These are phyloP conservation scores for Salix dunnii DNA, from an alignment of 345 rosid species.

Conservation along the genomic window DNA sequence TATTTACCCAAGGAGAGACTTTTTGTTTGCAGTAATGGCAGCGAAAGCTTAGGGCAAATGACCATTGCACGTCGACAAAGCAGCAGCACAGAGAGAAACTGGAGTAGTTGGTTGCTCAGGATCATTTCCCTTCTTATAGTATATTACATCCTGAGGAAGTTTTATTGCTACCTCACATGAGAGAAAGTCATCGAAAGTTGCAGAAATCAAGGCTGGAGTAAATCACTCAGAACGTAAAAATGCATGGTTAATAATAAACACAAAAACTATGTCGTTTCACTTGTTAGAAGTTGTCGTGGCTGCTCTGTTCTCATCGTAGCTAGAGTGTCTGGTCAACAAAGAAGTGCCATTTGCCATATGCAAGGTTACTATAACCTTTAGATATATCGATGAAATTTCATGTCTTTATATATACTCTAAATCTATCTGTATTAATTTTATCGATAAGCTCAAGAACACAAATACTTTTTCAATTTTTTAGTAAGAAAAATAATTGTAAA, in stretches of 20 bases:
- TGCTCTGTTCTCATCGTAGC: too few species aligned
- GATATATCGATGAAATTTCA: too few species aligned
- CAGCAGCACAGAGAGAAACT: neutral
- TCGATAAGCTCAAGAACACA: too few species aligned
- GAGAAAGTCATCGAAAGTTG: neutral
- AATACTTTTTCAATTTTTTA: too few species aligned
- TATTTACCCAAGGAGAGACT: neutral
- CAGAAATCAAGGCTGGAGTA: neutral
- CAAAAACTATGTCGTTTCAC: neutral
- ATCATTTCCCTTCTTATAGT: constrained; percentile 24
- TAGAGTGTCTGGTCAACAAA: too few species aligned
- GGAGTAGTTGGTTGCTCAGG: constrained; percentile 22
- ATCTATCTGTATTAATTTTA: too few species aligned
- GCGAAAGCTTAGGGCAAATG: neutral
- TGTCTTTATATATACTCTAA: too few species aligned
- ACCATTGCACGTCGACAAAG: neutral
- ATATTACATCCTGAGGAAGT: constrained; percentile 28
- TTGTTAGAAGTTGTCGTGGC: too few species aligned
- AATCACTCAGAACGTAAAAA: too few species aligned
- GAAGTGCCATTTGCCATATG: too few species aligned
- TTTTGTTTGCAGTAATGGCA: constrained; percentile 20
- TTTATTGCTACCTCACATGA: constrained; percentile 17
- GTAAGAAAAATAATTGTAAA: too few species aligned
- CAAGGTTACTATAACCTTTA: too few species aligned
- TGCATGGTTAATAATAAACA: neutral